A percentile compares a stretch with the other conserved stretches of the same genome.
Evolutionary conservation across 2,329 filamentous ascomycete species (phyloP).

Genomic region (Cryphonectria nitschkei): DNA sequence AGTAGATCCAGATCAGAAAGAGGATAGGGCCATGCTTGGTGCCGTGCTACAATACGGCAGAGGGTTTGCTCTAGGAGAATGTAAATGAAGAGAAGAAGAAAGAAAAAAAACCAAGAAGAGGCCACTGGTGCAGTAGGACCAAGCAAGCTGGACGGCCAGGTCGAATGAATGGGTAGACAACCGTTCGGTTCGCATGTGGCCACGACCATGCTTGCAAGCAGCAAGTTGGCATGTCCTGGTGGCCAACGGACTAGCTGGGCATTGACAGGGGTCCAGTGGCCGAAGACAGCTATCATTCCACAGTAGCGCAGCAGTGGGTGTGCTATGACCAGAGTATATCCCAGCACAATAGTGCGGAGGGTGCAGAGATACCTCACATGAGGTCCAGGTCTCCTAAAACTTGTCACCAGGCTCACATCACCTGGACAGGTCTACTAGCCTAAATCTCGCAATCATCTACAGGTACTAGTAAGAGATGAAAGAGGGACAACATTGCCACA

Average conservation of each 20-base stretch:
- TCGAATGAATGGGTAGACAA: slow-evolving; percentile 10
- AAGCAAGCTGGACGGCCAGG: neutral
- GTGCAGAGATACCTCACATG: neutral
- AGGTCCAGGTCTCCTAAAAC: neutral
- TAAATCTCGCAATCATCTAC: neutral
- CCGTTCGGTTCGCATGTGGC: slow-evolving; percentile 8
- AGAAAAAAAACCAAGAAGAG: neutral
- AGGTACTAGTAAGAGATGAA: neutral
- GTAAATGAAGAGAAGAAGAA: neutral
- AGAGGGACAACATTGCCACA: neutral
- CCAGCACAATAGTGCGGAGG: neutral
- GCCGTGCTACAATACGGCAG: slow-evolving; percentile 17
- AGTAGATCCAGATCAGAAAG: slow-evolving; percentile 18
- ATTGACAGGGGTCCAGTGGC: slow-evolving; percentile 3
- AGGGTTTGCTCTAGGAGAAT: neutral
- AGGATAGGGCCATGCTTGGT: slow-evolving; percentile 27
- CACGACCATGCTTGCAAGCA: slow-evolving; percentile 14
- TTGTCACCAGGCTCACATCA: neutral
- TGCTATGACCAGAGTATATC: neutral
- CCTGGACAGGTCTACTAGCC: neutral
- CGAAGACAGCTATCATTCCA: neutral
- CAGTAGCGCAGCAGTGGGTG: neutral
- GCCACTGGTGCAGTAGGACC: slow-evolving; percentile 17
- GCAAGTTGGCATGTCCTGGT: slow-evolving; percentile 20
- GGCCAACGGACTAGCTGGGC: neutral